Conservation (phyloP, 202 grass and related monocot genomes). For the Setaria italica region DNA sequence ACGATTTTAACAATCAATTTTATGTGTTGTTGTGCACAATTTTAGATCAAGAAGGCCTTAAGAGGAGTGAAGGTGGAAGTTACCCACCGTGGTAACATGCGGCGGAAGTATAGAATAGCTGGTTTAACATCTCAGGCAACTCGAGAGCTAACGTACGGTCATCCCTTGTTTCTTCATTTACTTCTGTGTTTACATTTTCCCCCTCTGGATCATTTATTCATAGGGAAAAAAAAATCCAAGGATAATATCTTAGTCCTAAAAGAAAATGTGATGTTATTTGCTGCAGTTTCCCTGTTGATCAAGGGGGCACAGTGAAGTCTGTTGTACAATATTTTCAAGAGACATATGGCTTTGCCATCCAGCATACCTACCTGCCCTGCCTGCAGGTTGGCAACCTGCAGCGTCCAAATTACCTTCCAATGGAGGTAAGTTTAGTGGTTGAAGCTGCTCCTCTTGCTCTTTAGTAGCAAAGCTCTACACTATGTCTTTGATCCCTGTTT, state of each 20-base stretch:
- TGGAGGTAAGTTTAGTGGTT: conserved; percentile 71
- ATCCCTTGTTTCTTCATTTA: conserved; percentile 20
- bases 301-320: conserved; percentile 80
- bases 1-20: neutral
- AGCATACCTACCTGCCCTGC: conserved; percentile 88
- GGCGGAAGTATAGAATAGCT: conserved; percentile 88
- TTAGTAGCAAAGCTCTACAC: neutral
- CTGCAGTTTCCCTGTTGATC: conserved; percentile 79
- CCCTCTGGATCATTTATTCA: neutral
- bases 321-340: conserved; percentile 97
- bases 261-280: neutral
- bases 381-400: conserved; percentile 85
- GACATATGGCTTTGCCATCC: conserved; percentile 86
- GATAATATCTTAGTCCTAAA: neutral
- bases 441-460: conserved; percentile 14
- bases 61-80: conserved; percentile 92
- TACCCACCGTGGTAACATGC: conserved; percentile 96
- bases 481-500: neutral
- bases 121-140: conserved; percentile 82
- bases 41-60: conserved; percentile 90
- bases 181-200: neutral
- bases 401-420: conserved; percentile 87
- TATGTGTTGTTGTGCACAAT: conserved; percentile 23
- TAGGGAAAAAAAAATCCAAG: no score
- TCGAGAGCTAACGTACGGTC: conserved; percentile 72